Evolutionary conservation across 768 basidiomycete genomes (phyloP), one percentile per base, ranked within the genome.

Genomic region (Daedaleopsis nitida): DNA sequence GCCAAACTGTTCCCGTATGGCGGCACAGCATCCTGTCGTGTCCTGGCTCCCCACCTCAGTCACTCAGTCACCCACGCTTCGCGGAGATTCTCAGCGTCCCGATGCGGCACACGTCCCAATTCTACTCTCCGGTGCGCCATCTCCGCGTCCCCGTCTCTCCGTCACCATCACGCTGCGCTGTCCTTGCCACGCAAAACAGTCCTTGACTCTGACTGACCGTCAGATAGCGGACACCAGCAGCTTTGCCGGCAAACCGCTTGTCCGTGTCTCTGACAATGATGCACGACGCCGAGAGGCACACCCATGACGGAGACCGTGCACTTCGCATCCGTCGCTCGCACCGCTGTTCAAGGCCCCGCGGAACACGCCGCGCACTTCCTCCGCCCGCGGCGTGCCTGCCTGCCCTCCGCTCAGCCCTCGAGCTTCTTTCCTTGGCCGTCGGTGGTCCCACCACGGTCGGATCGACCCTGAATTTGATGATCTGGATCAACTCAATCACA

Each of bases 381-480:
- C 39, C 39, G 11, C 17, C 17, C 17, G 39, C 17, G 39, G 39
- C 39, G 17, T 42, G 39, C 39, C 11, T 42, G 39, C 39, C 11
- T 11, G 5, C 39, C 17, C 39, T 11, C 17, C 10, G 11, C 17
- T 10, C 39, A 5, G 39, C 39, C 39, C 17, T 12, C 5, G 13
- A 13, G 10, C 39, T 42, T 42, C 39, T 42, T 42, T 42, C 39
- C 39, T 42, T 42, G 39, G 5, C 39, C 39, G 39, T 11, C 39
- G 39, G 39, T 3, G 3, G 11, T 53, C 32, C 45, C 49, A 49
- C 47, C 47, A 2, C 17, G 14, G 19, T 55, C 45, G 49, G 50
- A 57, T 44, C 44, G 49, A 52, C 55, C 55, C 60, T 57, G 55
- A 61, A 52, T 61, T 57, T 61, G 60, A 61, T 61, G 50, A 52